Base-by-base conservation (phyloP, 1,139 yeast species). In the Spencermartinsiella ligniputridi region DNA sequence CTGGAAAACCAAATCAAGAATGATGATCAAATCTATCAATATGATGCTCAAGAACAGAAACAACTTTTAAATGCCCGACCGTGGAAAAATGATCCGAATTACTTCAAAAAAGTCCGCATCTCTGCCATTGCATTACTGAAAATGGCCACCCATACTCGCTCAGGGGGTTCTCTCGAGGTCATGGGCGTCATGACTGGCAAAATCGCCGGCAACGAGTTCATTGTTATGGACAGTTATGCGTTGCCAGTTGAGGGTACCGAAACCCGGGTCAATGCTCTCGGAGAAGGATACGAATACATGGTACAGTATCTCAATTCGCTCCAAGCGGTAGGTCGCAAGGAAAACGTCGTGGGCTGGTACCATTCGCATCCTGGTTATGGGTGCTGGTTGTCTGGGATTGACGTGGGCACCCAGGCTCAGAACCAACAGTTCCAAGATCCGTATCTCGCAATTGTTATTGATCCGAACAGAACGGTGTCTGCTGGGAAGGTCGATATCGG, bases 291-390 rank as follows among this genome's bases (percentile, higher is more conserved):
- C 62, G 97, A 90, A 62, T 92, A 83, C 62, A 90, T 92, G 96
- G 95, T 90, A 1, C 82, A 81, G 52, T 89, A 84, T 62, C 68
- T 85, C 42, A 81, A 81, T 48, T 72, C 77, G 32, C 72, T 81
- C 58, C 78, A 81, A 49, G 70, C 69, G 38, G 67, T 73, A 1
- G 79, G 78, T 6, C 69, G 81, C 20, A 58, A 68, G 12, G 79
- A 73, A 47, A 77, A 85, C 55, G 84, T 92, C 30, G 88, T 89
- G 13, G 97, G 97, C 5, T 66, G 74, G 74, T 86, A 90, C 65
- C 99, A 92, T 64, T 90, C 97, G 21, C 98, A 92, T 69, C 98
- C 98, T 1, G 98, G 98, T 17, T 92, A 90, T 64, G 98, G 98
- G n/a, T 86, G 96, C 62, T 85, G 96, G 95, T 67, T 89, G 35